Evolutionary conservation across 1,139 yeast species (phyloP).

Genomic region (Meyerozyma smithsonii): DNA sequence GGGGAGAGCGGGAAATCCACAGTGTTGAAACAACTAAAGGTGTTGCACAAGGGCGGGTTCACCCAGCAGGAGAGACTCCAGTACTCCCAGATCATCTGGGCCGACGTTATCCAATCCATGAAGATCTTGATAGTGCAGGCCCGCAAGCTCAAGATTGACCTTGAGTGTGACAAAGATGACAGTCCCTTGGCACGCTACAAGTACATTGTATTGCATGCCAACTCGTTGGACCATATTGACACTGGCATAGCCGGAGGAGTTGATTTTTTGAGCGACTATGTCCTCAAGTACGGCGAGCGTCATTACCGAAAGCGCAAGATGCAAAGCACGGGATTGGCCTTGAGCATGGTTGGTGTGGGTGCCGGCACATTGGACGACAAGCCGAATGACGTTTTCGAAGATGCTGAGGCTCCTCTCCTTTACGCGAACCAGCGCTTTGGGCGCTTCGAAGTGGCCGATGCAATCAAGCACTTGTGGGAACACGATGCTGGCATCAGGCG

Average conservation of each 20-base stretch:
- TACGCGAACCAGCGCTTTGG: slow-evolving; percentile 10
- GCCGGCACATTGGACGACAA: slow-evolving; percentile 2
- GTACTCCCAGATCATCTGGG: slow-evolving; percentile 91
- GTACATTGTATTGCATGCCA: slow-evolving; percentile 48
- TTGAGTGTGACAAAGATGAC: slow-evolving; percentile 54
- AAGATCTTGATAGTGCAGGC: slow-evolving; percentile 74
- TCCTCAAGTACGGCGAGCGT: slow-evolving; percentile 55
- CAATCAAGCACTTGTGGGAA: slow-evolving; percentile 64
- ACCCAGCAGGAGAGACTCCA: slow-evolving; percentile 72
- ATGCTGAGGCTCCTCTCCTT: slow-evolving; percentile 12
- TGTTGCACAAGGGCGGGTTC: slow-evolving; percentile 85
- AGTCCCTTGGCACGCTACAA: slow-evolving; percentile 44
- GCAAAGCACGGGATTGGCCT: slow-evolving; percentile 52
- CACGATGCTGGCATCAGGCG: slow-evolving; percentile 61
- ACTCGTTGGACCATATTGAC: slow-evolving; percentile 59
- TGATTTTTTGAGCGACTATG: slow-evolving; percentile 59
- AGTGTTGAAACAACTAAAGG: slow-evolving; percentile 85
- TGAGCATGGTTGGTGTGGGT: slow-evolving; percentile 13
- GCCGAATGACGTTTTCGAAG: slow-evolving; percentile 11
- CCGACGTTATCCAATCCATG: slow-evolving; percentile 87
- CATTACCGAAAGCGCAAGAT: slow-evolving; percentile 45
- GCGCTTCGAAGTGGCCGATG: slow-evolving; percentile 53
- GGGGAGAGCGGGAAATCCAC: slow-evolving; percentile 98
- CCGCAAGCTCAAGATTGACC: slow-evolving; percentile 50
- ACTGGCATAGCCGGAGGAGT: slow-evolving; percentile 68